These are phyloP conservation scores for Cornus florida DNA, from an alignment of 148 eudicot species.

Conservation along the genomic window DNA sequence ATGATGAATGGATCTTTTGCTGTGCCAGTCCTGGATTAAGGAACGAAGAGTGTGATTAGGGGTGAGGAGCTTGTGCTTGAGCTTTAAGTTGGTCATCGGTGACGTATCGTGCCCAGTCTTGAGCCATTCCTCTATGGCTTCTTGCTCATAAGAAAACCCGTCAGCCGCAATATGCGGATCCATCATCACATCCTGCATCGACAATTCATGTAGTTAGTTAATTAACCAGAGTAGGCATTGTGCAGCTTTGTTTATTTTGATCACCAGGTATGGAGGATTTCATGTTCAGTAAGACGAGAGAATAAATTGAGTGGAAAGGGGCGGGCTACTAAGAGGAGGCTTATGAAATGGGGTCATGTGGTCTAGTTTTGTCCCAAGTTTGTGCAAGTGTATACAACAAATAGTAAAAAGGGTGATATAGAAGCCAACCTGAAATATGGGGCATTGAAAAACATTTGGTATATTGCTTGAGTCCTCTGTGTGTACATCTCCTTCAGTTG, in stretches of 20 bases:
- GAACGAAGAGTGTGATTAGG: constrained; percentile 68
- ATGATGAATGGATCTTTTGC: constrained; percentile 15
- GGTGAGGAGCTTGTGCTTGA: constrained; percentile 48
- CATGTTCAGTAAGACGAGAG: neutral
- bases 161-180: constrained; percentile 84
- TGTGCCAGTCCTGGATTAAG: constrained; percentile 63
- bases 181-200: constrained; percentile 68
- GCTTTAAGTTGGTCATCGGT: constrained; percentile 63
- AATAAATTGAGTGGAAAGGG: neutral
- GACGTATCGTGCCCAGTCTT: constrained; percentile 56
- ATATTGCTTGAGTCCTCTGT: constrained; percentile 31
- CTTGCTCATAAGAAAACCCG: constrained; percentile 76
- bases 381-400: neutral
- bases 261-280: too few species aligned
- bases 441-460: constrained; percentile 64
- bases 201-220: neutral
- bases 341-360: too few species aligned
- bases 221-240: neutral
- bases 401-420: neutral
- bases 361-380: neutral
- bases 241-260: too few species aligned
- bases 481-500: constrained; percentile 16
- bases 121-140: constrained; percentile 76
- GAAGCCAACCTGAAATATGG: constrained; percentile 56
- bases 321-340: neutral